Evolutionary conservation across 257 asterid species (phyloP), one percentile per base, ranked within the genome.

Genomic region (Coffea canephora): DNA sequence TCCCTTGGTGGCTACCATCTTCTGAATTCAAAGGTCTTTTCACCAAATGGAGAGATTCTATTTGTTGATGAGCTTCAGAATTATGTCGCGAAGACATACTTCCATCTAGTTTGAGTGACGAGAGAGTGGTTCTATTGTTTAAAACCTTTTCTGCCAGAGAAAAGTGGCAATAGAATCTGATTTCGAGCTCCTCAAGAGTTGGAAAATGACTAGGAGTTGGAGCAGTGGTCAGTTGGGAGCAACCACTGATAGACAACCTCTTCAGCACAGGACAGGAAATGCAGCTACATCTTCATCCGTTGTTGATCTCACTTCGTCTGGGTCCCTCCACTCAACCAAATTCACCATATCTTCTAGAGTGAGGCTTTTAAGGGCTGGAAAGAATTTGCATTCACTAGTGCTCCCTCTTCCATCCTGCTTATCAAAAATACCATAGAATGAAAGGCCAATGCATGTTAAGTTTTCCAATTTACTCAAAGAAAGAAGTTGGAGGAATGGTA

Each of bases 401-500:
- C 8, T 57, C 64, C n/a, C 18, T 6, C 62, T 8, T 55, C 62
- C 8, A n/a, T 6, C 23, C 23, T 57, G n/a, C 2, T 61, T 31
- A 23, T 61, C 11, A 39, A 39, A 2, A 21, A 7, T 0, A 6
- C 46, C 59, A 21, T 78, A 78, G 74, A 84, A 81, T 15, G 77
- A 68, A 27, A 69, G 31, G 1, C 55, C 75, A 19, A 84, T 78
- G 36, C 78, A 72, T 27, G 48, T 80, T 66, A 84, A 46, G 48
- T 61, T 77, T 59, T 72, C 52, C 69, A 79, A 43, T 13, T 39
- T 39, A 39, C 9, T 45, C 5, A 0, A 0, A 36, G 81, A 48
- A 0, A 16, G 19, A 31, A 82, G 82, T 46, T 73, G 43, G 64
- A 82, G 86, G 41, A n/a, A 61, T 23, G 86, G 86, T 16, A 85